phyloP scores from a whole-genome alignment of 441 rosid genomes.

The Manihot esculenta region DNA sequence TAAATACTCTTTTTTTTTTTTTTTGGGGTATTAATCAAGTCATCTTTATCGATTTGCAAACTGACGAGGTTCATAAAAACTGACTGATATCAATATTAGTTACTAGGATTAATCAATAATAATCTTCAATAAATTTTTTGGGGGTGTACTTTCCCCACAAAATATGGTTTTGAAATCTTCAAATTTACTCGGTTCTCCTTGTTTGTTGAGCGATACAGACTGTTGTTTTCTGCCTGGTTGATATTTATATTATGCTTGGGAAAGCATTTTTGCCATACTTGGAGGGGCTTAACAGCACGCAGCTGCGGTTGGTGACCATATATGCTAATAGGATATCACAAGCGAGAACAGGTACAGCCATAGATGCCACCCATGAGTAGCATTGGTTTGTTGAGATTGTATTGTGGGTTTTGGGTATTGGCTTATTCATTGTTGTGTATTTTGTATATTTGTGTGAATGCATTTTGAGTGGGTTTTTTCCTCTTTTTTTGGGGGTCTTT shows the following conservation, averaged over 20 bases:
- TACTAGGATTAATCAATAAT: neutral
- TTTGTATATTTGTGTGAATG: constrained; percentile 60
- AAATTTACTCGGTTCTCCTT: neutral
- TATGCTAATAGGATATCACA: constrained; percentile 97
- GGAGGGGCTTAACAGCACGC: constrained; percentile 93
- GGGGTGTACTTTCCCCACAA: too few relatives aligned
- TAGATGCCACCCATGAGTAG: constrained; percentile 50
- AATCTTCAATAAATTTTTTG: neutral
- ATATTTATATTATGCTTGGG: constrained; percentile 96
- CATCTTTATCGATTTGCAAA: neutral
- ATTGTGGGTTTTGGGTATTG: constrained; percentile 22
- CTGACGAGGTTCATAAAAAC: neutral
- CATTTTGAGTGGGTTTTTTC: constrained; percentile 23
- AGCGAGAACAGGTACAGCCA: constrained; percentile 77
- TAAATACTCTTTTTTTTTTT: constrained; percentile 24
- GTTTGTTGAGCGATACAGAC: constrained; percentile 50
- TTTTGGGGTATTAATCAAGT: neutral
- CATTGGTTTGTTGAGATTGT: constrained; percentile 13
- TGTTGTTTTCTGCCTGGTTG: constrained; percentile 97
- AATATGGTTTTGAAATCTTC: neutral
- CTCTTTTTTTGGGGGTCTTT: constrained; percentile 9
- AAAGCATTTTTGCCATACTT: constrained; percentile 90
- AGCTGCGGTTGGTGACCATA: constrained; percentile 86
- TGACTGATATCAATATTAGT: neutral
- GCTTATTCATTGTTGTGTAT: constrained; percentile 36